Evolutionary conservation across 2,329 filamentous ascomycete species (phyloP).

Genomic region (Eurotiales sp.): DNA sequence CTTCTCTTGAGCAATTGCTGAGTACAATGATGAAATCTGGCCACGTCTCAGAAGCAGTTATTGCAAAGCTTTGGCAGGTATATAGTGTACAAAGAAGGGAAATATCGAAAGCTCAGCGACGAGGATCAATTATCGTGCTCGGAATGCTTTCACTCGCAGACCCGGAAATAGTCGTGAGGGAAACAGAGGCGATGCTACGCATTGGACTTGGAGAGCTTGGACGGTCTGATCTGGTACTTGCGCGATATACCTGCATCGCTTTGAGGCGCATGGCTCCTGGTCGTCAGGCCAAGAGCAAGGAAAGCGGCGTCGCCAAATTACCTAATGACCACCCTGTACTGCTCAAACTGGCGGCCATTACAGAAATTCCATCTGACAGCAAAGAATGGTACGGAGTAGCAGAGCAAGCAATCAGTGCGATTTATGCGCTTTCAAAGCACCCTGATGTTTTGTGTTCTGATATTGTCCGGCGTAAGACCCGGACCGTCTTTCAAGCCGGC

Average conservation of each 20-base stretch:
- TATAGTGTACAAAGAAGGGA: slow-evolving; percentile 92
- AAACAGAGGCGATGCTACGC: slow-evolving; percentile 90
- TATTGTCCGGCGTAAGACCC: slow-evolving; percentile 81
- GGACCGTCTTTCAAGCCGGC: slow-evolving; percentile 64
- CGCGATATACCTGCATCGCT: slow-evolving; percentile 93
- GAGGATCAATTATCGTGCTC: slow-evolving; percentile 91
- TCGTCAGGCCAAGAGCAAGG: slow-evolving; percentile 71
- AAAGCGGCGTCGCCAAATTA: slow-evolving; percentile 64
- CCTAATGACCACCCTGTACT: slow-evolving; percentile 90
- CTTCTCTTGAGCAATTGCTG: slow-evolving; percentile 88
- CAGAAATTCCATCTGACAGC: slow-evolving; percentile 79
- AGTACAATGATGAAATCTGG: slow-evolving; percentile 97
- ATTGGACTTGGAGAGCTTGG: slow-evolving; percentile 83
- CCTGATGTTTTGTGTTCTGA: slow-evolving; percentile 91
- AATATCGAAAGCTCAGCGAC: slow-evolving; percentile 84
- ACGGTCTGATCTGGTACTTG: slow-evolving; percentile 76
- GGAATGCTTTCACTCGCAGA: slow-evolving; percentile 94
- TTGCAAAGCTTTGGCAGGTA: slow-evolving; percentile 94
- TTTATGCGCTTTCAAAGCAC: slow-evolving; percentile 90
- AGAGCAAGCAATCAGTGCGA: slow-evolving; percentile 92
- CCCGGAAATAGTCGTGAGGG: slow-evolving; percentile 86
- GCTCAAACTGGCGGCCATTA: slow-evolving; percentile 73
- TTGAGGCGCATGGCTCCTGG: slow-evolving; percentile 87
- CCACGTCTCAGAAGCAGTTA: slow-evolving; percentile 77
- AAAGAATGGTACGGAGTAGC: slow-evolving; percentile 95